Evolutionary conservation across 192 early-diverging fungal species (phyloP).

Genomic region (Mortierella claussenii): DNA sequence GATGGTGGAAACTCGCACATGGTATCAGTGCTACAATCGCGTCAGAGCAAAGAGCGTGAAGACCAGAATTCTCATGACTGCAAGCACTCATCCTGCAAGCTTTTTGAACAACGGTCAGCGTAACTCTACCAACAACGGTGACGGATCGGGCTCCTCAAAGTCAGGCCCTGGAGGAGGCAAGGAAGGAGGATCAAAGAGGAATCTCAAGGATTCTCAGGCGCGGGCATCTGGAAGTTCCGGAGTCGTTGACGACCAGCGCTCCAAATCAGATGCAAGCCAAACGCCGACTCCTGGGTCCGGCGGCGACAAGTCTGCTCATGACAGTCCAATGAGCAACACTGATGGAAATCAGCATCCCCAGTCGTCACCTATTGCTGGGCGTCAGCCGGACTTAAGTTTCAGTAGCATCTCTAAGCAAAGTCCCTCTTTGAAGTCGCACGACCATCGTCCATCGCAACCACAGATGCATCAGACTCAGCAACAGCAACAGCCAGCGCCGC

Average conservation of each 20-base stretch:
- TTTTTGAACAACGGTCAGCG: slow-evolving; percentile 11
- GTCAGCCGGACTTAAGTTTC: slow-evolving; percentile 2
- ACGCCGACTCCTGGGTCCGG: not conserved
- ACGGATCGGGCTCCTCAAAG: not conserved
- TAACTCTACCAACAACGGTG: not conserved
- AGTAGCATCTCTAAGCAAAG: not conserved
- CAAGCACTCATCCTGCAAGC: slow-evolving; percentile 26
- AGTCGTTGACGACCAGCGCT: not conserved
- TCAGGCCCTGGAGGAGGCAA: not conserved
- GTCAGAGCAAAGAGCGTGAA: slow-evolving; percentile 52
- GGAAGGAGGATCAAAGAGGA: not conserved
- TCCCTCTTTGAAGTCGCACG: not conserved
- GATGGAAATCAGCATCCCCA: slow-evolving; percentile 3
- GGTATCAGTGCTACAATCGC: slow-evolving; percentile 55
- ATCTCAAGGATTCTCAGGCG: not conserved
- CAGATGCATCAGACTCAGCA: slow-evolving; percentile 8
- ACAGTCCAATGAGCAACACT: not conserved
- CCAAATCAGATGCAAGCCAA: not conserved
- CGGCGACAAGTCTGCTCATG: not conserved
- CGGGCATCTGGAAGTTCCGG: not conserved
- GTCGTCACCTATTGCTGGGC: not conserved
- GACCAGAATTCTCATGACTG: slow-evolving; percentile 37
- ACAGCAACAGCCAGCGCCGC: slow-evolving; percentile 7
- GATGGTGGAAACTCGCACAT: slow-evolving; percentile 47
- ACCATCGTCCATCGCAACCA: slow-evolving; percentile 5